Conservation (phyloP, 305 asterid species). For the Striga hermonthica region DNA sequence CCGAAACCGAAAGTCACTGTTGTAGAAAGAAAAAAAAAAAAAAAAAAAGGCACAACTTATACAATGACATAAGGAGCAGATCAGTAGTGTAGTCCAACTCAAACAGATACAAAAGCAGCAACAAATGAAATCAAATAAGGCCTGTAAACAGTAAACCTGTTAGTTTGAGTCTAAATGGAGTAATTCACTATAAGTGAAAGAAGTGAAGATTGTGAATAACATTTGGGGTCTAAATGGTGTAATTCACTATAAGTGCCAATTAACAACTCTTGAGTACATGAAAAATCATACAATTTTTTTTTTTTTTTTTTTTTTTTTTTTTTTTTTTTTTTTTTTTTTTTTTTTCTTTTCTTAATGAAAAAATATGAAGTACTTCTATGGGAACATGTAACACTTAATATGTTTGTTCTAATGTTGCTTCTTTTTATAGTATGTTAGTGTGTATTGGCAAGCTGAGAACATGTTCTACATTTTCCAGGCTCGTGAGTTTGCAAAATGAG, state of each 20-base stretch:
- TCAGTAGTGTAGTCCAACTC: too few species aligned
- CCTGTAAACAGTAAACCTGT: too few species aligned
- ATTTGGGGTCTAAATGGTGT: background rate
- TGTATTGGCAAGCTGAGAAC: constrained; percentile 26
- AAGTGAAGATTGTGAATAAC: background rate
- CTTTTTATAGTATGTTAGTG: background rate
- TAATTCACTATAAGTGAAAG: too few species aligned
- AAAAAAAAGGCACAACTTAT: too few species aligned
- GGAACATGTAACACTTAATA: background rate
- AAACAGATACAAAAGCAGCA: too few species aligned
- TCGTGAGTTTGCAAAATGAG: constrained; percentile 98
- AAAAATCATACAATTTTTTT: background rate
- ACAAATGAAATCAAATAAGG: too few species aligned
- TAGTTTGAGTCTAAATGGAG: too few species aligned
- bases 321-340: too few species aligned
- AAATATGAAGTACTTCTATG: background rate
- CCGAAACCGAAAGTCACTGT: too few species aligned
- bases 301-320: too few species aligned
- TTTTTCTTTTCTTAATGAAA: background rate
- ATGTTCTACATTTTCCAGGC: constrained; percentile 54
- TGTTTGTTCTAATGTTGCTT: background rate
- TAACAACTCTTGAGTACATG: background rate
- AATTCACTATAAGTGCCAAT: background rate
- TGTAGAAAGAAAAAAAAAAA: too few species aligned
- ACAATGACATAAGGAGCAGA: too few species aligned